Percentiles rank a stretch among this genome's conserved stretches.
phyloP scores from a whole-genome alignment of 2,329 filamentous ascomycete species.

The Fusarium vanettenii region DNA sequence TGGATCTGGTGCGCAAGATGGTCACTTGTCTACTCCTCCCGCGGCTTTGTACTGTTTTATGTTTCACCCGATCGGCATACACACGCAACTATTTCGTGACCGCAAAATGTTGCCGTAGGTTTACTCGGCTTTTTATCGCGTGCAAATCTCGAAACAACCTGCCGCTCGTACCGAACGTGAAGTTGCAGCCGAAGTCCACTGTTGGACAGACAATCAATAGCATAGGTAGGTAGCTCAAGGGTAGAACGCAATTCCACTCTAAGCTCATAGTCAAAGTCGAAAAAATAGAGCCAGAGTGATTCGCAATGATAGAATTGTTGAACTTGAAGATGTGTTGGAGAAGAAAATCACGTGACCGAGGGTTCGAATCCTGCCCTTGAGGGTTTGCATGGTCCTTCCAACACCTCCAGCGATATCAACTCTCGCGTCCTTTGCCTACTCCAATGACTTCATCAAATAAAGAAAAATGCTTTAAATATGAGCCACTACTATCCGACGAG shows the following conservation, averaged over 20 bases:
- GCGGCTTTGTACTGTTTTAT: not conserved
- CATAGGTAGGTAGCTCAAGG: not conserved
- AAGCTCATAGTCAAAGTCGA: not conserved
- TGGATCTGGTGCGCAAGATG: not conserved
- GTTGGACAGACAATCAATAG: not conserved
- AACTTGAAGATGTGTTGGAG: not conserved
- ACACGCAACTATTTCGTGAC: not conserved
- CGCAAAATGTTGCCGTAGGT: not conserved
- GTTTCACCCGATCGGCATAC: not conserved
- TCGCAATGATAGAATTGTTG: not conserved
- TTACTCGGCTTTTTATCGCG: not conserved
- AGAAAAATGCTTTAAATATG: not conserved
- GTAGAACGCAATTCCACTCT: accelerated
- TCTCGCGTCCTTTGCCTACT: not conserved
- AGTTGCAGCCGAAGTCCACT: not conserved
- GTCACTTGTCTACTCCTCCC: not conserved
- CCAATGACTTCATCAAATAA: not conserved
- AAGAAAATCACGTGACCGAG: not conserved
- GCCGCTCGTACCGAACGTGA: not conserved
- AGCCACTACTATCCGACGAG: not conserved
- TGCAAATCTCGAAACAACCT: not conserved
- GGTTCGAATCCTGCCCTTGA: not conserved
- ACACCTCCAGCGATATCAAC: not conserved
- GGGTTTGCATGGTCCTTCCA: not conserved
- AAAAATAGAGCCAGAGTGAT: not conserved